phyloP scores from a whole-genome alignment of 148 eudicot species.

The Mesembryanthemum crystallinum region DNA sequence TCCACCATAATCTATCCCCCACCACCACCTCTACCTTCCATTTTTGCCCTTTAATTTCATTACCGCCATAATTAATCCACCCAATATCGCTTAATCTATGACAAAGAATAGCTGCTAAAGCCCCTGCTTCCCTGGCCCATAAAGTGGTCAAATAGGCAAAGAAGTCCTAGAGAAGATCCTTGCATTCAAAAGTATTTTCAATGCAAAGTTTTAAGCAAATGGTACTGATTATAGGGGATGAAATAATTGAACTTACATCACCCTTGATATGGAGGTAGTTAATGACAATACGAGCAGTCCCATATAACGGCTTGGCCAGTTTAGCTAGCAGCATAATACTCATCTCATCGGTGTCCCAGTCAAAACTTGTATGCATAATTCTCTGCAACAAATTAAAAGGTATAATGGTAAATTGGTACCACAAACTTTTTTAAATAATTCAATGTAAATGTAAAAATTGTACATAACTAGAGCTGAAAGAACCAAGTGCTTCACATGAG shows the following conservation, averaged over 20 bases:
- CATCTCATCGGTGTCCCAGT: slow-evolving; percentile 86
- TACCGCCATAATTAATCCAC: no score
- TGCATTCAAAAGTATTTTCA: no score
- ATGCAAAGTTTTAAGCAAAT: neutral
- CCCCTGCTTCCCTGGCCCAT: no score
- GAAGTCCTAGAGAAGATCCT: no score
- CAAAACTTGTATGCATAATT: slow-evolving; percentile 67
- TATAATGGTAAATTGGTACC: neutral
- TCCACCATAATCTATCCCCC: no score
- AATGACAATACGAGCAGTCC: slow-evolving; percentile 87
- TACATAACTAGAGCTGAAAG: neutral
- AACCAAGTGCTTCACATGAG: neutral
- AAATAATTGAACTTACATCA: slow-evolving; percentile 59
- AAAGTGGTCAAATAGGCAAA: no score
- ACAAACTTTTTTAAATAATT: neutral
- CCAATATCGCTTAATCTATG: no score
- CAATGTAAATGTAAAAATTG: no score
- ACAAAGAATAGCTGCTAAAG: no score
- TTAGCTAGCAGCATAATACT: slow-evolving; percentile 83
- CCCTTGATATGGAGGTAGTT: slow-evolving; percentile 90
- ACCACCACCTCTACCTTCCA: no score
- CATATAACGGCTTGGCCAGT: slow-evolving; percentile 81
- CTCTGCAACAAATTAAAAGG: slow-evolving; percentile 45
- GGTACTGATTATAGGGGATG: neutral
- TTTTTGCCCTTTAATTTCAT: no score